A percentile compares a stretch with the other conserved stretches of the same genome.
Evolutionary conservation across 495 filamentous ascomycete genomes (phyloP).

Genomic region (Mycothermus thermophilus): DNA sequence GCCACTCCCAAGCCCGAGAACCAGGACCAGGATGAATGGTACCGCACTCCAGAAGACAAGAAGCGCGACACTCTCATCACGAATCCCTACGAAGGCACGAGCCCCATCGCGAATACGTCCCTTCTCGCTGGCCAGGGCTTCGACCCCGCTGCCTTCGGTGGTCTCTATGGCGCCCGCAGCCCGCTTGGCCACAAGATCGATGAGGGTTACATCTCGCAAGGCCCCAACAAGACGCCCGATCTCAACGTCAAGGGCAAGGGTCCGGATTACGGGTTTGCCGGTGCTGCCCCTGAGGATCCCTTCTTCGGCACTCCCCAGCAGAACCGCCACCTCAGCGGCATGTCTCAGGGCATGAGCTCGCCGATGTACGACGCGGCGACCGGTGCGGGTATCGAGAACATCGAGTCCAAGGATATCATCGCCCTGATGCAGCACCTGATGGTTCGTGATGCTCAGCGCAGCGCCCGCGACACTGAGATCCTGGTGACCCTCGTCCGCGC

Average conservation of each 20-base stretch:
- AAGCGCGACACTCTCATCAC: conserved; percentile 44
- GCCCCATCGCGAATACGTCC: conserved; percentile 34
- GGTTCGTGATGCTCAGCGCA: conserved; percentile 91
- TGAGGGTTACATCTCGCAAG: conserved; percentile 85
- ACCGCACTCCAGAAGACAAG: conserved; percentile 37
- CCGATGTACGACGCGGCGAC: conserved; percentile 86
- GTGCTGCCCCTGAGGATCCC: conserved; percentile 41
- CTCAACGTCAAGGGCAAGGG: conserved; percentile 38
- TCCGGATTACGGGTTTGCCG: conserved; percentile 40
- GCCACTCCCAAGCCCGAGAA: conserved; percentile 14
- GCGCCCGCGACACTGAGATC: conserved; percentile 93
- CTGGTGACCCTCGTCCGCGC: conserved; percentile 85
- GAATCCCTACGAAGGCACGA: conserved; percentile 44
- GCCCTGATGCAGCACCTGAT: conserved; percentile 98
- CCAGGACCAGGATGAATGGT: conserved; percentile 41
- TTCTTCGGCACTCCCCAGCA: conserved; percentile 44
- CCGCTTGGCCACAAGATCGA: conserved; percentile 41
- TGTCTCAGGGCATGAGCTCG: conserved; percentile 79
- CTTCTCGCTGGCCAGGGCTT: conserved; percentile 29
- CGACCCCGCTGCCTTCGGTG: conserved; percentile 21
- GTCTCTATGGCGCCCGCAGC: conserved; percentile 31
- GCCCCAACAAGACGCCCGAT: conserved; percentile 56
- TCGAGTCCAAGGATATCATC: conserved; percentile 94
- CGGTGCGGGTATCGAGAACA: conserved; percentile 76
- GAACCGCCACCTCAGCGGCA: conserved; percentile 63